Conservation (phyloP, 352 stramenopile genomes). For the Pythium aquatile region DNA sequence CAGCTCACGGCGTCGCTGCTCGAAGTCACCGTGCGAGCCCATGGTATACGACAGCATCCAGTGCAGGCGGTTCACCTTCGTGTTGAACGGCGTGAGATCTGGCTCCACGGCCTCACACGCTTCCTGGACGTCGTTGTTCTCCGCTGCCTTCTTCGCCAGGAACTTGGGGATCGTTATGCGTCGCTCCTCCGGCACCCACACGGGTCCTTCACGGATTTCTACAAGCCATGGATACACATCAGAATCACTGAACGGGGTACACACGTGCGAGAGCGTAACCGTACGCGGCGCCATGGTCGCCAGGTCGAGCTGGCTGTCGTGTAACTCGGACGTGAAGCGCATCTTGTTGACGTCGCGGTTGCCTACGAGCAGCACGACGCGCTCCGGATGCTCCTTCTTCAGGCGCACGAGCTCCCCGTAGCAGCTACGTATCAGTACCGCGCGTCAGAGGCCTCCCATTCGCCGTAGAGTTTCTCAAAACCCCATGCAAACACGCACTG, state of each 20-base stretch:
- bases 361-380: conserved; percentile 90
- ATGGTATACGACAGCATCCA: conserved; percentile 93
- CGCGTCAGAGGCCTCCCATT: background rate
- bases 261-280: conserved; percentile 2
- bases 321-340: conserved; percentile 83
- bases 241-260: background rate
- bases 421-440: conserved; percentile 32
- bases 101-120: conserved; percentile 3
- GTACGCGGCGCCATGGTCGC: conserved; percentile 55
- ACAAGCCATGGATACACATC: background rate
- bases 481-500: conserved; percentile 24
- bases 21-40: conserved; percentile 89
- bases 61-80: conserved; percentile 78
- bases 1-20: conserved; percentile 82
- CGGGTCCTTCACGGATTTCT: conserved; percentile 72
- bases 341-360: conserved; percentile 96
- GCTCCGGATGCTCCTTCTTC: conserved; percentile 84
- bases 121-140: background rate
- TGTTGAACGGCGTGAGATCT: conserved; percentile 50
- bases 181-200: conserved; percentile 60
- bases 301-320: conserved; percentile 69
- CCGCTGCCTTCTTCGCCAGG: conserved; percentile 30
- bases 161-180: conserved; percentile 55
- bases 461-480: background rate
- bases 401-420: conserved; percentile 84